Evolutionary conservation across 2,329 filamentous ascomycete species (phyloP).

Genomic region (Ceratocystis papillata): DNA sequence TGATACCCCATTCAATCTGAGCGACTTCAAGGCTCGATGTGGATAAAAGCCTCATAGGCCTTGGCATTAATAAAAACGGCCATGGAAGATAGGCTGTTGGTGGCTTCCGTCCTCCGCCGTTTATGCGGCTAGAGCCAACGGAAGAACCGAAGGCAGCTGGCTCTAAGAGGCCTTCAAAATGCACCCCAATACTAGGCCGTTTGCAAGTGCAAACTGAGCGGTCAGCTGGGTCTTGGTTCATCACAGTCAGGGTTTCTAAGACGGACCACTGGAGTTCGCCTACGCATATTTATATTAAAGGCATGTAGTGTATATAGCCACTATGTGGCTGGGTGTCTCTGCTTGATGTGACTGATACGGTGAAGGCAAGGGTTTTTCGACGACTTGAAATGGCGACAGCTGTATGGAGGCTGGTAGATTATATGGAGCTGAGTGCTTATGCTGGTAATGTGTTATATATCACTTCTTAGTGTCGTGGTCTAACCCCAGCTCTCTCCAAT

Average conservation of each 20-base stretch:
- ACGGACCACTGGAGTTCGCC: not conserved
- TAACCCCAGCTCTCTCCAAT: not conserved
- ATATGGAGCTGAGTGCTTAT: not conserved
- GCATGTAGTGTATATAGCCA: not conserved
- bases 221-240: not conserved
- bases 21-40: too few relatives aligned
- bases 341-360: not conserved
- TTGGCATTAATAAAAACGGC: not conserved
- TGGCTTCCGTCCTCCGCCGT: not conserved
- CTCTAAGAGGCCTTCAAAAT: not conserved
- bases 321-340: slow-evolving; percentile 2
- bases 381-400: not conserved
- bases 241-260: slow-evolving; percentile 3
- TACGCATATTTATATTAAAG: slow-evolving; percentile 5
- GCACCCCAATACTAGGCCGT: not conserved
- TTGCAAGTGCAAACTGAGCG: not conserved
- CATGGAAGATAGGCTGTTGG: not conserved
- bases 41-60: too few relatives aligned
- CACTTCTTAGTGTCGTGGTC: not conserved
- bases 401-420: not conserved
- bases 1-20: too few relatives aligned
- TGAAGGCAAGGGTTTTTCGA: not conserved
- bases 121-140: not conserved
- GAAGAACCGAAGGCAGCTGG: not conserved
- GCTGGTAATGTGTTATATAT: not conserved